Evolutionary conservation across 768 basidiomycete genomes (phyloP).

Genomic region (Amanita inopinata): DNA sequence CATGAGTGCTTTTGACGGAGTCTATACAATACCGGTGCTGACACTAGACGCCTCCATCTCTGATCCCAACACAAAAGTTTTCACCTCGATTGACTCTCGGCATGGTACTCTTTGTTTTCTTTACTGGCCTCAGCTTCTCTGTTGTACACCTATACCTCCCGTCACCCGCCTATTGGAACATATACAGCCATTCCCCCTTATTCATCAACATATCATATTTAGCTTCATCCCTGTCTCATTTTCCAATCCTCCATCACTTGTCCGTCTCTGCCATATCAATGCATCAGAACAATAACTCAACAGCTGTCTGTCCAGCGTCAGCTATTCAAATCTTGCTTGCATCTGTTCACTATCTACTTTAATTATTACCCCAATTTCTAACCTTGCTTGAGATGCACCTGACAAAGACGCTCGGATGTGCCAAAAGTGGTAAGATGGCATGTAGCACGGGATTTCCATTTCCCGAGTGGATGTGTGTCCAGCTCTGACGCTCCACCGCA

Average conservation of each 20-base stretch:
- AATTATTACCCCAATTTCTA: conserved; percentile 3
- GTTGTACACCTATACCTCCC: conserved; percentile 9
- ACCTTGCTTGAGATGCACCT: background rate
- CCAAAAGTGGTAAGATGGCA: no score
- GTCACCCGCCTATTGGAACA: conserved; percentile 2
- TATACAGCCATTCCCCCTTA: conserved; percentile 2
- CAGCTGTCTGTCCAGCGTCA: background rate
- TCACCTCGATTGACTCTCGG: background rate
- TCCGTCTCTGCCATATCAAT: conserved; percentile 1
- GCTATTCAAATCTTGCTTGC: conserved; percentile 2
- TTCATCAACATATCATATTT: conserved; percentile 4
- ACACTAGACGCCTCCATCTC: conserved; percentile 6
- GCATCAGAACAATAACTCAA: background rate
- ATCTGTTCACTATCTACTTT: conserved; percentile 6
- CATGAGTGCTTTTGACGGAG: background rate
- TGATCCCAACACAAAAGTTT: conserved; percentile 1
- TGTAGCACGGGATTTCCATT: no score
- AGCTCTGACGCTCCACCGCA: no score
- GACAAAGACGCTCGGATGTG: no score
- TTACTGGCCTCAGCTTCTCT: conserved; percentile 8
- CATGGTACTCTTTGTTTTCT: conserved; percentile 9
- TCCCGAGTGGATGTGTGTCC: no score
- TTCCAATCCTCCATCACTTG: background rate
- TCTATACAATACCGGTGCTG: conserved; percentile 4
- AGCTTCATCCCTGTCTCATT: background rate